Evolutionary conservation across 2,329 filamentous ascomycete species (phyloP).

Genomic region (Monosporascus sp.): DNA sequence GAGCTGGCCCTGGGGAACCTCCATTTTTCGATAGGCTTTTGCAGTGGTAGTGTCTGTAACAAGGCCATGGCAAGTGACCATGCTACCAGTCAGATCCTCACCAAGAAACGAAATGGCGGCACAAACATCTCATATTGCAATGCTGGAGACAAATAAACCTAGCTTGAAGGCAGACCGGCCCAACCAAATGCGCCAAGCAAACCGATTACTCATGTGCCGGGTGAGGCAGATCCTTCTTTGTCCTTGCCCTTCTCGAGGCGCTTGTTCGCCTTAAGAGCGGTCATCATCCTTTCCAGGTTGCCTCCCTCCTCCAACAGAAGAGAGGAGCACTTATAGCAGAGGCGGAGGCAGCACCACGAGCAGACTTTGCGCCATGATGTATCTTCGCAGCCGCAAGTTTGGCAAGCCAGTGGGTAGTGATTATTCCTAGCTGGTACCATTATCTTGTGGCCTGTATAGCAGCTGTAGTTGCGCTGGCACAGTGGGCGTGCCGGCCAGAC

Average conservation of each 20-base stretch:
- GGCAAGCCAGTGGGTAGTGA: conserved; percentile 48
- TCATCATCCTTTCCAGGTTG: conserved; percentile 38
- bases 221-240: background rate
- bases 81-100: no score
- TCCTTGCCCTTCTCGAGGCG: conserved; percentile 13
- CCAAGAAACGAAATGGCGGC: no score
- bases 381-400: conserved; percentile 45
- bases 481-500: conserved; percentile 35
- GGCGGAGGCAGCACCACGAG: conserved; percentile 45
- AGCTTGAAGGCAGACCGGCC: no score
- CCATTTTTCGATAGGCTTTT: no score
- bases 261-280: conserved; percentile 21
- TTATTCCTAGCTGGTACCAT: conserved; percentile 46
- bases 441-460: conserved; percentile 41
- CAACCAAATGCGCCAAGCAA: no score
- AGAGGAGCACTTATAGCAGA: conserved; percentile 44
- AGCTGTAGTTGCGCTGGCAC: conserved; percentile 35
- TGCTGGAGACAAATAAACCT: no score
- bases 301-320: conserved; percentile 35
- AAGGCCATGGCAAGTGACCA: no score
- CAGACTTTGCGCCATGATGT: conserved; percentile 41
- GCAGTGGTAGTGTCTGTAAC: no score
- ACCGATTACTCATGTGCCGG: no score
- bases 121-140: no score
- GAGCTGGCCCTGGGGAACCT: no score